Base-by-base conservation (phyloP, 805 yeast genomes). In the Candida tallmaniae region DNA sequence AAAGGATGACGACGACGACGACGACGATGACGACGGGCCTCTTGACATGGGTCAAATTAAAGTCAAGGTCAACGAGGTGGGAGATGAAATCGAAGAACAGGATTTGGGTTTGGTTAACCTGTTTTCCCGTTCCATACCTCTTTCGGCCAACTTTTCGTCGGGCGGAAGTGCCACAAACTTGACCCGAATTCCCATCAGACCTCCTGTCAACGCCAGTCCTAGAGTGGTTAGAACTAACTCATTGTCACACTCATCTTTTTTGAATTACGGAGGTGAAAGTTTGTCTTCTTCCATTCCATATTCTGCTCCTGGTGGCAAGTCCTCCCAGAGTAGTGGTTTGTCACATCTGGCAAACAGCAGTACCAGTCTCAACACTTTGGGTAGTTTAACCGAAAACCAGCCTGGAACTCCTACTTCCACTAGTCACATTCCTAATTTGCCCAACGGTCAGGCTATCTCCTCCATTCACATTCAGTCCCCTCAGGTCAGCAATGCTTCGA, bases 401-500 rank as follows among this genome's bases (percentile, higher is more conserved):
- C n/a, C n/a, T n/a, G n/a, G n/a, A n/a, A 23, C 23, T 19, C 32
- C 14, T n/a, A n/a, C n/a, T n/a, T n/a, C n/a, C n/a, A 29, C 7
- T 23, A 28, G 36, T 22, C 69, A 65, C 39, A 56, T 71, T 39
- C 80, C 80, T 19, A 68, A 70, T 43, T 52, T 74, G 30, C 63
- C 77, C 7, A 74, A 76, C 48, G 82, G 80, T 14, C 79, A 74
- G 45, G 61, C 74, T 6, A 76, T 76, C 36, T 65, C 67, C 16
- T 78, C 86, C 9, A 80, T 77, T 37, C 76, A 78, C 39, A 76
- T 83, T 36, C 78, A 78, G 35, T 81, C 89, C 0, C 93, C 93
- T 3, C 74, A 70, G 34, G 83, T 83, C 5, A 44, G 45, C 35
- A 56, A 75, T 5, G 60, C 76, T 13, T 70, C 78, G 21, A 78